Evolutionary conservation across 2,329 filamentous ascomycete genomes (phyloP).

Genomic region (Sphaceloma murrayae): DNA sequence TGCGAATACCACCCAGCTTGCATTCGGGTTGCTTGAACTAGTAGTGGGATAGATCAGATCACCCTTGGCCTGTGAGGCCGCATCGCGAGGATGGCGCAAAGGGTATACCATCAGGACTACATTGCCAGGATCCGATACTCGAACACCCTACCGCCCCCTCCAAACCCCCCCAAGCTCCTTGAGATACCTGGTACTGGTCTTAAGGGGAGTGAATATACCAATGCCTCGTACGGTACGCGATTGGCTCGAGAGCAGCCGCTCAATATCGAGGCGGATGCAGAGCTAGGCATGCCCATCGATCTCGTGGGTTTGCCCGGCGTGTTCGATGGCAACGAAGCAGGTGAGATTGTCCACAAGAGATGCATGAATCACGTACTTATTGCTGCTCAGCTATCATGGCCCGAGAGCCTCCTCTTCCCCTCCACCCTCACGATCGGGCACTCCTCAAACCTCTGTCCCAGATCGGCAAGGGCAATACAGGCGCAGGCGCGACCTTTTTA

Average conservation of each 20-base stretch:
- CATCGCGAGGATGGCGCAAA: too few relatives aligned
- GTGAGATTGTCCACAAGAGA: conserved; percentile 47
- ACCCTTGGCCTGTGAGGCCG: too few relatives aligned
- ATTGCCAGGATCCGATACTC: conserved; percentile 92
- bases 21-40: too few relatives aligned
- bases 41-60: too few relatives aligned
- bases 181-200: conserved; percentile 93
- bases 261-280: conserved; percentile 94
- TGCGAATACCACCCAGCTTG: too few relatives aligned
- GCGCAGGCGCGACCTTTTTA: conserved; percentile 80
- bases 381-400: conserved; percentile 45
- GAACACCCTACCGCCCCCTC: conserved; percentile 88
- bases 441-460: conserved; percentile 76
- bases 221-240: conserved; percentile 78
- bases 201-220: conserved; percentile 77
- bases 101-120: conserved; percentile 76
- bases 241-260: conserved; percentile 84
- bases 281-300: conserved; percentile 95
- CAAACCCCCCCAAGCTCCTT: conserved; percentile 89
- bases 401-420: conserved; percentile 55
- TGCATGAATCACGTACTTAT: too few relatives aligned
- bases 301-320: conserved; percentile 89
- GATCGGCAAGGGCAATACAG: conserved; percentile 72
- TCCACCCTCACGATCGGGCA: conserved; percentile 75
- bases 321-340: conserved; percentile 89